Conservation (phyloP, 169 alveolate species). For the Eimeria brunetti region DNA sequence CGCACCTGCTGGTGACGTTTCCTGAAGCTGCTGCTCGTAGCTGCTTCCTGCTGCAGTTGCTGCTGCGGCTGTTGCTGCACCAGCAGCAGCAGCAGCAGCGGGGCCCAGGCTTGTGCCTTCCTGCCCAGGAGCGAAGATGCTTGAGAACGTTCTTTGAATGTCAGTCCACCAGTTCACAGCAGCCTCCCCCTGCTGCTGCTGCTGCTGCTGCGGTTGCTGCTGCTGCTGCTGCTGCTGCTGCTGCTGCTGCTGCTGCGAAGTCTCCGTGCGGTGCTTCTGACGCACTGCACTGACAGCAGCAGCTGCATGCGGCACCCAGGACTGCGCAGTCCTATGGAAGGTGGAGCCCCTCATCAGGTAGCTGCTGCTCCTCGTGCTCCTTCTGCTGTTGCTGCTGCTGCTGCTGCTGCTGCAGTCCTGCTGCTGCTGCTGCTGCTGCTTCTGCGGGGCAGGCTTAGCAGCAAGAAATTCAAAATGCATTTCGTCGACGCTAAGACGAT, state of each 20-base stretch:
- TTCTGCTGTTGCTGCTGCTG: conserved; percentile 25
- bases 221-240: conserved; percentile 28
- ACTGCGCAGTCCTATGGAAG: conserved; percentile 13
- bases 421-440: conserved; percentile 53
- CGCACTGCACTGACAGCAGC: conserved; percentile 46
- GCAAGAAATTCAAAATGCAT: conserved; percentile 5
- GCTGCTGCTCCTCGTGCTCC: conserved; percentile 47
- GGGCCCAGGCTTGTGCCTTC: neutral
- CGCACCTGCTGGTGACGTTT: neutral
- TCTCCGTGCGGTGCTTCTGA: neutral
- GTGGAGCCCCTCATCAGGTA: neutral
- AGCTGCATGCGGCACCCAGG: conserved; percentile 56
- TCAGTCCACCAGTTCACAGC: conserved; percentile 23
- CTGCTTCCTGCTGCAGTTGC: conserved; percentile 22
- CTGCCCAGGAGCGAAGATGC: conserved; percentile 11
- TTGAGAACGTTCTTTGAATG: conserved; percentile 8
- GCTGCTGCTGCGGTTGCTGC: conserved; percentile 34
- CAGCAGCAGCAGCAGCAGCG: conserved; percentile 21
- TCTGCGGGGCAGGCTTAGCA: conserved; percentile 10
- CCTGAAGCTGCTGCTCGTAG: conserved; percentile 31
- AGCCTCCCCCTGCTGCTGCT: conserved; percentile 16
- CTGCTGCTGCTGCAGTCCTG: conserved; percentile 51
- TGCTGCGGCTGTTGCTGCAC: neutral
- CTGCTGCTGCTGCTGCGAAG: conserved; percentile 15
- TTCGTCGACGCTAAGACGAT: neutral